phyloP scores from a whole-genome alignment of 2,329 filamentous ascomycete genomes.

The Cucurbitaria berberidis region DNA sequence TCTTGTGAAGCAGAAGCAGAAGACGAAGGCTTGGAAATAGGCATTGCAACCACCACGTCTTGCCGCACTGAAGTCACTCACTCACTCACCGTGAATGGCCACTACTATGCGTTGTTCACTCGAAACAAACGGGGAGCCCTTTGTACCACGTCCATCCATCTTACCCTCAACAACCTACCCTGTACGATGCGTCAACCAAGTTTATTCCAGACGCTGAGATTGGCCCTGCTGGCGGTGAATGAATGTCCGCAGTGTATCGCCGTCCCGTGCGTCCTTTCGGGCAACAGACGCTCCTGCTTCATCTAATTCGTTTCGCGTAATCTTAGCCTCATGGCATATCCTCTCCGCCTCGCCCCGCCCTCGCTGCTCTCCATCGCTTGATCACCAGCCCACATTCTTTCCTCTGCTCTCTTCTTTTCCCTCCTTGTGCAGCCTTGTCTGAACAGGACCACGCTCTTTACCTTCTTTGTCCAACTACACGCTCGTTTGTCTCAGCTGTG shows the following conservation, averaged over 20 bases:
- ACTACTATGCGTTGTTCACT: background rate
- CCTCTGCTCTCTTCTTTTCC: slow-evolving; percentile 19
- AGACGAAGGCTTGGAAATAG: too few species aligned
- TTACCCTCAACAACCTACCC: background rate
- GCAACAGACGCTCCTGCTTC: slow-evolving; percentile 11
- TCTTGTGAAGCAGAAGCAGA: too few species aligned
- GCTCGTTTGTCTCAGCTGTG: slow-evolving; percentile 27
- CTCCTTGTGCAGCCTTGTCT: slow-evolving; percentile 29
- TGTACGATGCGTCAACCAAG: background rate
- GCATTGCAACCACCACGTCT: background rate
- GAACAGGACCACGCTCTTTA: slow-evolving; percentile 34
- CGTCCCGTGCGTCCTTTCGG: background rate
- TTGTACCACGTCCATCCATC: background rate
- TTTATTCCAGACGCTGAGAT: background rate
- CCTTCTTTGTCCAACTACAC: slow-evolving; percentile 22
- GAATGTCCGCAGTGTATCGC: background rate
- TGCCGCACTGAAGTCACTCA: background rate
- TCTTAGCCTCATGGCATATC: slow-evolving; percentile 15
- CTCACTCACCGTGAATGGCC: too few species aligned
- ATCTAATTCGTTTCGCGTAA: slow-evolving; percentile 14
- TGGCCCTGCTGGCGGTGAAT: background rate
- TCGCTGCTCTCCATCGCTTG: slow-evolving; percentile 18
- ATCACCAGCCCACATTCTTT: slow-evolving; percentile 31
- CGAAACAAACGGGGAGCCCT: background rate
- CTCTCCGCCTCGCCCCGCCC: slow-evolving; percentile 10